Evolutionary conservation across 1,284 basidiomycete genomes (phyloP).

Genomic region (Apiotrichum laibachii): DNA sequence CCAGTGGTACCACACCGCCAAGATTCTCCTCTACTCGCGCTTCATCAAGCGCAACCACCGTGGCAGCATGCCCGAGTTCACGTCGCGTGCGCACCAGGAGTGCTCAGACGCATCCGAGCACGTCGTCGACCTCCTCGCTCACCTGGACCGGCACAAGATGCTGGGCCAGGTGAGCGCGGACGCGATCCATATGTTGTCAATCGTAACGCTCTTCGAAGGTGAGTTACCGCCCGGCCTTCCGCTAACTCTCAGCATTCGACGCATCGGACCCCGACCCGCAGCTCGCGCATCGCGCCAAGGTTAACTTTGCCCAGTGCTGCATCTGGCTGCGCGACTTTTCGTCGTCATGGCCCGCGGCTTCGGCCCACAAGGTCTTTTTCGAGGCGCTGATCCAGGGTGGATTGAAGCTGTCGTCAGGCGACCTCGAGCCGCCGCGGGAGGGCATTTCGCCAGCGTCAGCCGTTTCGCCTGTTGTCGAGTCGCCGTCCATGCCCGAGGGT

Average conservation of each 20-base stretch:
- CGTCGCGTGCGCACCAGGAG: constrained; percentile 23
- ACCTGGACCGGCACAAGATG: constrained; percentile 37
- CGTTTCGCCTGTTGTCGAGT: constrained; percentile 1
- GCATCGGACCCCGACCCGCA: constrained; percentile 24
- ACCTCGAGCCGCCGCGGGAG: constrained; percentile 3
- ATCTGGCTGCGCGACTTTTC: constrained; percentile 44
- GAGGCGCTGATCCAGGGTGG: constrained; percentile 47
- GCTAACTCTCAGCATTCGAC: constrained; percentile 24
- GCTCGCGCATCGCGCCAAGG: constrained; percentile 32
- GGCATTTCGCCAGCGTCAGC: constrained; percentile 1
- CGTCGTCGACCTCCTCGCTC: constrained; percentile 36
- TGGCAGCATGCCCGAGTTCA: constrained; percentile 11
- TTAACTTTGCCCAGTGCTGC: constrained; percentile 47
- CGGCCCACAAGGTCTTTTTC: constrained; percentile 46
- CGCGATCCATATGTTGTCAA: constrained; percentile 43
- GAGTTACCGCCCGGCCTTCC: constrained; percentile 1
- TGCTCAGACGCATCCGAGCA: constrained; percentile 41
- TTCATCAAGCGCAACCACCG: constrained; percentile 29
- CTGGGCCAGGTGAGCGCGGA: constrained; percentile 42
- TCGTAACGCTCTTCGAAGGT: constrained; percentile 44
- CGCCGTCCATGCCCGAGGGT: constrained; percentile 16
- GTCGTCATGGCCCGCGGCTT: constrained; percentile 43
- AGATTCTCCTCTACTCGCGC: constrained; percentile 41
- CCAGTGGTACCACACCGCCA: constrained; percentile 43
- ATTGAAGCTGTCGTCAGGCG: constrained; percentile 21